Conservation (phyloP, 1,284 basidiomycete species). For the Apiotrichum sp. region DNA sequence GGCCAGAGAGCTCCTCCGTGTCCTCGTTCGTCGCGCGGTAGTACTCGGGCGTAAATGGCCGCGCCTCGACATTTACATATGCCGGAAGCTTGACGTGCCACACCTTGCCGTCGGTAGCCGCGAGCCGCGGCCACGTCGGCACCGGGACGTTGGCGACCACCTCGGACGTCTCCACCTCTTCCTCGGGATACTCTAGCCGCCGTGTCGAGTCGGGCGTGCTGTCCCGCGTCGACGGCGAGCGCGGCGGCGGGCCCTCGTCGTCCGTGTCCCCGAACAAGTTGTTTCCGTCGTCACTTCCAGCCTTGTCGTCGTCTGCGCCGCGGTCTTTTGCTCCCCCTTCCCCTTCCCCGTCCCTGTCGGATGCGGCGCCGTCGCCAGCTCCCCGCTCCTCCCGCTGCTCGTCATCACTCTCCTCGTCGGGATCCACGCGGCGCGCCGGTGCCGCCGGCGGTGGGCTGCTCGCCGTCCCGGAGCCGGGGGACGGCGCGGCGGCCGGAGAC, state of each 20-base stretch:
- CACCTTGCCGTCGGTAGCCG: constrained; percentile 42
- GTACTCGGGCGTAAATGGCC: constrained; percentile 39
- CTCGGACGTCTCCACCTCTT: constrained; percentile 25
- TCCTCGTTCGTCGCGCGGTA: constrained; percentile 34
- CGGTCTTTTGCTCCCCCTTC: constrained; percentile 10
- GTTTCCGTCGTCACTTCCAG: neutral
- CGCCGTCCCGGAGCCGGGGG: constrained; percentile 1
- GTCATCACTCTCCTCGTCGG: constrained; percentile 2
- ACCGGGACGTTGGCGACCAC: constrained; percentile 31
- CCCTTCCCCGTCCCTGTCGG: neutral
- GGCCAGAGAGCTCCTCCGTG: constrained; percentile 16
- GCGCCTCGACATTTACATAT: constrained; percentile 39
- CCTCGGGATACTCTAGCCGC: constrained; percentile 43
- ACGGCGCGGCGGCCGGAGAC: constrained; percentile 4
- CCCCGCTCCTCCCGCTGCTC: neutral
- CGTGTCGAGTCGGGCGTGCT: constrained; percentile 56
- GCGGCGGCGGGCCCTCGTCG: constrained; percentile 63
- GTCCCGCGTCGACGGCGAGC: constrained; percentile 65
- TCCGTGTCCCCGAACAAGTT: constrained; percentile 71
- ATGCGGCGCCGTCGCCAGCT: neutral
- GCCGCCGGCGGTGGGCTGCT: neutral
- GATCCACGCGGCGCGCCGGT: neutral
- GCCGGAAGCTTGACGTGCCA: constrained; percentile 39
- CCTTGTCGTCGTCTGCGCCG: neutral
- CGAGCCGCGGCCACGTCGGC: constrained; percentile 35